Conservation (phyloP, 495 filamentous ascomycete genomes). For the Penicillium samsonianum region DNA sequence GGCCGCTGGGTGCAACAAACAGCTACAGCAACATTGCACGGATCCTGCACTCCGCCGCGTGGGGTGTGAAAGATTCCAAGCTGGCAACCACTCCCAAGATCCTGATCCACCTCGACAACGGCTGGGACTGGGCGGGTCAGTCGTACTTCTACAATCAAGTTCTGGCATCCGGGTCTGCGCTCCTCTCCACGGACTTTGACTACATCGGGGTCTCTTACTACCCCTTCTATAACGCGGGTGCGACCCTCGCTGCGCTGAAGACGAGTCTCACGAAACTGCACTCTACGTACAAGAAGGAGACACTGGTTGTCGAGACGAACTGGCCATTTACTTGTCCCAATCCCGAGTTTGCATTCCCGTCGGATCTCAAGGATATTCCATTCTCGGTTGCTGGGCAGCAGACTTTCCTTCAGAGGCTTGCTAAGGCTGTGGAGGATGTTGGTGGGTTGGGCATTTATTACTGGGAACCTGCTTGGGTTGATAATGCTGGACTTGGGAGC, state of each 20-base stretch:
- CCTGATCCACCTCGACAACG: slow-evolving; percentile 70
- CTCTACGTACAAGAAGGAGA: slow-evolving; percentile 57
- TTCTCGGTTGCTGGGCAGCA: slow-evolving; percentile 62
- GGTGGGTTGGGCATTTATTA: slow-evolving; percentile 62
- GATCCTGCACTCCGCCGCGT: slow-evolving; percentile 62
- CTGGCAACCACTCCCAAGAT: slow-evolving; percentile 59
- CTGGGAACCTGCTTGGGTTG: slow-evolving; percentile 72
- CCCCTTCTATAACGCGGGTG: slow-evolving; percentile 60
- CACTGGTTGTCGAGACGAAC: slow-evolving; percentile 66
- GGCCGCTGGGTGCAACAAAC: slow-evolving; percentile 57
- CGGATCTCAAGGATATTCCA: slow-evolving; percentile 56
- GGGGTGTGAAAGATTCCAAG: slow-evolving; percentile 61
- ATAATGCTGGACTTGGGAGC: slow-evolving; percentile 61
- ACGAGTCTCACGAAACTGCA: slow-evolving; percentile 59
- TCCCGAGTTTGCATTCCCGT: slow-evolving; percentile 57
- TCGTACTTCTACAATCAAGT: slow-evolving; percentile 62
- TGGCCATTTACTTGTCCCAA: slow-evolving; percentile 64
- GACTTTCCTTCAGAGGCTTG: slow-evolving; percentile 56
- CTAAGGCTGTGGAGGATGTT: slow-evolving; percentile 51
- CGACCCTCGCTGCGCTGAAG: slow-evolving; percentile 57
- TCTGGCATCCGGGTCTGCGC: slow-evolving; percentile 48
- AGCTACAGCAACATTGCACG: slow-evolving; percentile 60
- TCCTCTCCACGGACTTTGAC: slow-evolving; percentile 61
- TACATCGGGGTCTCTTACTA: slow-evolving; percentile 72
- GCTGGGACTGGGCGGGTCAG: slow-evolving; percentile 67